Evolutionary conservation across 78 protist species (phyloP), one percentile per base, ranked within the genome.

Genomic region (Trichosphaerium sp.): DNA sequence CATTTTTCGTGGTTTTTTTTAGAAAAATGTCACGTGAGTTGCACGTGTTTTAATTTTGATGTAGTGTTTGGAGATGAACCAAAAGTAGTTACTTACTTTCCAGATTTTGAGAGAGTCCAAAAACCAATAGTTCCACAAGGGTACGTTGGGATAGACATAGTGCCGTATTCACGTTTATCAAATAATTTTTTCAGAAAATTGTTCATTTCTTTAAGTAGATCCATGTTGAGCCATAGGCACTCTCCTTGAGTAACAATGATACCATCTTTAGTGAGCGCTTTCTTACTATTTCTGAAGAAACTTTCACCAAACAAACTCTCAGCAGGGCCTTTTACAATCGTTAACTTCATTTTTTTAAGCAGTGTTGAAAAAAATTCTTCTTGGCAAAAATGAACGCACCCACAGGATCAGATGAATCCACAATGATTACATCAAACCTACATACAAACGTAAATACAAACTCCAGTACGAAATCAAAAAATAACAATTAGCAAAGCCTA

Each of bases 391-490:
- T 41, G 1, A 38, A 40, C 56, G 35, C 38, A 75, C 87, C 92
- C 48, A 91, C 75, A 1, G 96, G 96, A 21, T 91, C 97, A 0
- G 97, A 91, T 0, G 94, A 82, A 65, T 95, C 98, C 31, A 90
- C 87, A 83, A 95, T 92, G 63, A 95, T 85, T 29, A 95, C 91
- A 65, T 95, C 99, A 37, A 75, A 95, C n/a, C n/a, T n/a, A n/a
- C n/a, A n/a, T n/a, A n/a, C n/a, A n/a, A n/a, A n/a, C n/a, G n/a
- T n/a, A n/a, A n/a, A n/a, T n/a, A n/a, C n/a, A n/a, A n/a, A n/a
- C n/a, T n/a, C n/a, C n/a, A n/a, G n/a, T n/a, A n/a, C n/a, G n/a
- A n/a, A n/a, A n/a, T n/a, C n/a, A n/a, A n/a, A n/a, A n/a, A n/a
- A n/a, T n/a, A n/a, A n/a, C n/a, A n/a, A n/a, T n/a, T n/a, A n/a